These are phyloP conservation scores for Lactarius tabidus DNA, from an alignment of 768 basidiomycete species.

Conservation along the genomic window DNA sequence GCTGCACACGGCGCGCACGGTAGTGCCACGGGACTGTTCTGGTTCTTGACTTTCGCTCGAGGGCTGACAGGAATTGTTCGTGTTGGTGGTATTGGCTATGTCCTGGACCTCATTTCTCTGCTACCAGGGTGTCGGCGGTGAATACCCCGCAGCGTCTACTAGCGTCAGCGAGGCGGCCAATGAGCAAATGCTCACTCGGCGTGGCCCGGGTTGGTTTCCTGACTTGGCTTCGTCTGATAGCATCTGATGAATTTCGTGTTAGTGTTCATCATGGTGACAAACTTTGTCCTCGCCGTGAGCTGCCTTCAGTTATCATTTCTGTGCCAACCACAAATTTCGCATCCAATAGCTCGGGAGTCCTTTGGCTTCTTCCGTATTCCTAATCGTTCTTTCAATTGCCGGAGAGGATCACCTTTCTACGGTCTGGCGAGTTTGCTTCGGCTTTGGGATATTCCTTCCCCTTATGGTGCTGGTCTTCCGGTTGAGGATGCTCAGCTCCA, in stretches of 20 bases:
- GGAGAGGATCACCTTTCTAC: conserved; percentile 57
- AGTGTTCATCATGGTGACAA: conserved; percentile 76
- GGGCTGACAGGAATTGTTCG: conserved; percentile 65
- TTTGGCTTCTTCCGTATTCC: conserved; percentile 59
- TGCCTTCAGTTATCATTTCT: neutral
- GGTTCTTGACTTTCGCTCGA: conserved; percentile 69
- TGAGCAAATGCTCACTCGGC: conserved; percentile 53
- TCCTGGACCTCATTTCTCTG: conserved; percentile 2
- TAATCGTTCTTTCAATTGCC: conserved; percentile 64
- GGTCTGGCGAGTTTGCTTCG: conserved; percentile 66
- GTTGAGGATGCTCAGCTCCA: conserved; percentile 65
- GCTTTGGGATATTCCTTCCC: conserved; percentile 58
- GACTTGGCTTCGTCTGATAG: neutral
- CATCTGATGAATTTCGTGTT: conserved; percentile 2
- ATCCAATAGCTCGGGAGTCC: conserved; percentile 56
- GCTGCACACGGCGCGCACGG: conserved; percentile 61
- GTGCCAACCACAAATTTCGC: neutral
- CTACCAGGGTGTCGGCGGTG: conserved; percentile 63
- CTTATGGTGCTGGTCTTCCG: conserved; percentile 70
- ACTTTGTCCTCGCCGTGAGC: conserved; percentile 60
- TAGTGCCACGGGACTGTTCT: conserved; percentile 57
- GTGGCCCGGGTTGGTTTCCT: conserved; percentile 52
- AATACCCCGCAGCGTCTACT: conserved; percentile 71
- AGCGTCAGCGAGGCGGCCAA: conserved; percentile 71
- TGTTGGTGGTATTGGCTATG: conserved; percentile 11